Percentiles rank a stretch among this genome's conserved stretches.
phyloP scores from a whole-genome alignment of 1,284 basidiomycete genomes.

The Malassezia equina region DNA sequence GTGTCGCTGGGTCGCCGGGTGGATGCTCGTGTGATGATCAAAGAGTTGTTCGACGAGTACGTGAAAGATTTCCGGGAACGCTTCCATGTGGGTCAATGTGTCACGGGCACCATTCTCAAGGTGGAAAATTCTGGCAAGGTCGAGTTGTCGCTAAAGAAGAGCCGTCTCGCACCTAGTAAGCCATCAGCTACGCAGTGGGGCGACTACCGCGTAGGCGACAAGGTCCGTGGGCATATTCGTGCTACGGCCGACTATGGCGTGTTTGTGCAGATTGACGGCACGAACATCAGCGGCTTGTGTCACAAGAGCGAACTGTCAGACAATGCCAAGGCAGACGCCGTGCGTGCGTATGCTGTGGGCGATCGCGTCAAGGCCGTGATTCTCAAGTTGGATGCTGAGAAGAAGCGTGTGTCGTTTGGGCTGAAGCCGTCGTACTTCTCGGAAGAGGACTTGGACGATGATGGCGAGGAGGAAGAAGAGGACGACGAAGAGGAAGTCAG shows the following conservation, averaged over 20 bases:
- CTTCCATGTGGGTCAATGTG: slow-evolving; percentile 72
- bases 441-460: slow-evolving; percentile 47
- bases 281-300: slow-evolving; percentile 77
- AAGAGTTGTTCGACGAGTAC: slow-evolving; percentile 63
- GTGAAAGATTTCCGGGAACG: slow-evolving; percentile 87
- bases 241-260: slow-evolving; percentile 74
- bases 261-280: slow-evolving; percentile 75
- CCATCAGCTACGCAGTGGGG: slow-evolving; percentile 1
- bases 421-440: slow-evolving; percentile 79
- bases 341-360: slow-evolving; percentile 73
- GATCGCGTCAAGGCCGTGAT: slow-evolving; percentile 76
- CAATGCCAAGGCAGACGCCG: slow-evolving; percentile 53
- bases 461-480: slow-evolving; percentile 51
- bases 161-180: slow-evolving; percentile 1
- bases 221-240: slow-evolving; percentile 47
- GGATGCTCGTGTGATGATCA: slow-evolving; percentile 85
- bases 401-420: slow-evolving; percentile 71
- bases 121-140: slow-evolving; percentile 64
- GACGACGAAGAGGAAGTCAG: slow-evolving; percentile 28
- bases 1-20: slow-evolving; percentile 71
- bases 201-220: slow-evolving; percentile 45
- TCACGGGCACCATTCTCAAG: slow-evolving; percentile 69
- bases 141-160: slow-evolving; percentile 66
- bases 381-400: slow-evolving; percentile 61
- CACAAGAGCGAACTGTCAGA: slow-evolving; percentile 57